phyloP scores from a whole-genome alignment of 441 rosid species.

The California macrophylla region DNA sequence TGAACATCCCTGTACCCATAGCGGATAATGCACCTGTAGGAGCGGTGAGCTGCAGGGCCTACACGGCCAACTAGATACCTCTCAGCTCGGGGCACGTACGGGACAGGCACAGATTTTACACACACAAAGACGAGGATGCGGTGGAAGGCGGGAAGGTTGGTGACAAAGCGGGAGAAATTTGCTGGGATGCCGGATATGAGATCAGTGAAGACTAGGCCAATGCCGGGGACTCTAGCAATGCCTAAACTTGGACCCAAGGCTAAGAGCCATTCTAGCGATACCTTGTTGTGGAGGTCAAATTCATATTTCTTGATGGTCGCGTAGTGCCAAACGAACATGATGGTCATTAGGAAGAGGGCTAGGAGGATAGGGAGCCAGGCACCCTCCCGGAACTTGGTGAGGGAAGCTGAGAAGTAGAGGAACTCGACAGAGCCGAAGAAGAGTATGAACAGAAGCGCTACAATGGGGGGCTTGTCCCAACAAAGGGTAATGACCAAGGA shows the following conservation, averaged over 20 bases:
- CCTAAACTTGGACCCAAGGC: conserved; percentile 91
- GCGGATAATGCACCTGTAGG: conserved; percentile 86
- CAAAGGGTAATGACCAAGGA: conserved; percentile 76
- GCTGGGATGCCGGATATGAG: conserved; percentile 90
- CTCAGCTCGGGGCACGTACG: conserved; percentile 73
- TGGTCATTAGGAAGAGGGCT: conserved; percentile 65
- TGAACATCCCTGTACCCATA: conserved; percentile 98
- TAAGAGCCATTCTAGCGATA: conserved; percentile 91
- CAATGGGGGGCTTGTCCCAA: conserved; percentile 79
- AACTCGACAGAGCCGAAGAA: conserved; percentile 81
- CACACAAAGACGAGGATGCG: conserved; percentile 80
- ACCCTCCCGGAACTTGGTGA: conserved; percentile 84
- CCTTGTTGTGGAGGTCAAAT: conserved; percentile 83
- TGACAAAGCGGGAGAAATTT: conserved; percentile 86
- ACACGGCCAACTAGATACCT: conserved; percentile 90
- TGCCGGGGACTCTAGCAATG: conserved; percentile 81
- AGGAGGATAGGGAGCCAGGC: conserved; percentile 97
- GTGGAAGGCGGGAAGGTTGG: conserved; percentile 96
- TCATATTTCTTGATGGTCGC: conserved; percentile 81
- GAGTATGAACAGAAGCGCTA: conserved; percentile 62
- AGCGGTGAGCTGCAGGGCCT: conserved; percentile 74
- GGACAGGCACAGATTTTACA: conserved; percentile 86
- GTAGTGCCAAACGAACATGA: conserved; percentile 95
- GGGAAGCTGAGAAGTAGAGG: conserved; percentile 93
- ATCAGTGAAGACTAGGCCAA: conserved; percentile 81